phyloP scores from a whole-genome alignment of 2,329 filamentous ascomycete species.

The Arthroderma sp. region DNA sequence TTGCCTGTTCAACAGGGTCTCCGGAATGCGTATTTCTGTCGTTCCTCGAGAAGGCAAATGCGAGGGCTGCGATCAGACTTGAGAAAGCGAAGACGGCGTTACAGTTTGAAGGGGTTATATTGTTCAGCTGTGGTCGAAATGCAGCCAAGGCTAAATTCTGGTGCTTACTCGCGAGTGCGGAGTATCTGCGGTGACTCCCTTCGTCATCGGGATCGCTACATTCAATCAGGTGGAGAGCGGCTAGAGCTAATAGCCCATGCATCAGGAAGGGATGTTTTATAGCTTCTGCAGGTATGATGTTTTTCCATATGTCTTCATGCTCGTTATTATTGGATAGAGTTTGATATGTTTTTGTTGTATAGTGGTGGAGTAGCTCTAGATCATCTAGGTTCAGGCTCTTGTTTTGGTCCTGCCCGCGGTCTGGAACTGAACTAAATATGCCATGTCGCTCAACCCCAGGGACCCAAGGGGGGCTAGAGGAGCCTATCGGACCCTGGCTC shows the following conservation, averaged over 20 bases:
- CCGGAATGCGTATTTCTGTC: slow-evolving; percentile 13
- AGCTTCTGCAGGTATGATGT: slow-evolving; percentile 17
- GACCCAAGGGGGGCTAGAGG: slow-evolving; percentile 5
- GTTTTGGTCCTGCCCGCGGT: slow-evolving; percentile 12
- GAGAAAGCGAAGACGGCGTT: slow-evolving; percentile 25
- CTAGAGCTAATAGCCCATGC: slow-evolving; percentile 20
- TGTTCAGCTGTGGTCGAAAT: slow-evolving; percentile 20
- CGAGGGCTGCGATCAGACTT: slow-evolving; percentile 22
- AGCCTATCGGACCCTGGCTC: neutral
- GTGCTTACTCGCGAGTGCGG: slow-evolving; percentile 21
- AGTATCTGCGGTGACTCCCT: slow-evolving; percentile 18
- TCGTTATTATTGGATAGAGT: slow-evolving; percentile 17
- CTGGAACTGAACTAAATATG: slow-evolving; percentile 15
- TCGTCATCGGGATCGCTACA: slow-evolving; percentile 16
- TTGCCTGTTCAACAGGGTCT: slow-evolving; percentile 18
- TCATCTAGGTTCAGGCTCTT: slow-evolving; percentile 25
- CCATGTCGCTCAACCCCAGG: slow-evolving; percentile 12
- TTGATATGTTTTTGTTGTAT: slow-evolving; percentile 25
- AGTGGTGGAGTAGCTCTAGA: slow-evolving; percentile 35
- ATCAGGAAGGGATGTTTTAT: slow-evolving; percentile 20
- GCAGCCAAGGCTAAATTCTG: slow-evolving; percentile 18
- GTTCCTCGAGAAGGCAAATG: slow-evolving; percentile 20
- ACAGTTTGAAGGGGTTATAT: slow-evolving; percentile 22
- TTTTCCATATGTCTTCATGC: slow-evolving; percentile 18
- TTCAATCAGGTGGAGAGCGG: slow-evolving; percentile 19